phyloP scores from a whole-genome alignment of 306 rosid species.

The Prunus persica region DNA sequence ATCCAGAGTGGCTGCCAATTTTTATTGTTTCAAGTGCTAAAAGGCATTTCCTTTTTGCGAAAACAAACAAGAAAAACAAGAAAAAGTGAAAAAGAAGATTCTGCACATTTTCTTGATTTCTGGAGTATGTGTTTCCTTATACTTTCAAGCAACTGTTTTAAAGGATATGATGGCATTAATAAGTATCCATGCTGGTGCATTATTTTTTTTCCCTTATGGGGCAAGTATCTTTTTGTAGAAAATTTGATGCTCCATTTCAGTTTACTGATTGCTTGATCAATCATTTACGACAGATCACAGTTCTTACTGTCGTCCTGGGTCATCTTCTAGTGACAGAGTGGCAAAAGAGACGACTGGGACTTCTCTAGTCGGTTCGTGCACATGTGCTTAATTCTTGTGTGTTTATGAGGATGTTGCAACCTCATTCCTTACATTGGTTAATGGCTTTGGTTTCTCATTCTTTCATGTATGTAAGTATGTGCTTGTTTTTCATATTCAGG shows the following conservation, averaged over 20 bases:
- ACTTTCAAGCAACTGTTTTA: neutral
- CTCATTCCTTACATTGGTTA: constrained; percentile 11
- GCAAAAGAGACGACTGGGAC: constrained; percentile 46
- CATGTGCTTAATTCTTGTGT: constrained; percentile 10
- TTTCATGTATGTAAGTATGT: neutral
- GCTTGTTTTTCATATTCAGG: constrained; percentile 43
- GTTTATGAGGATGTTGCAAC: constrained; percentile 14
- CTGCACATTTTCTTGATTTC: neutral
- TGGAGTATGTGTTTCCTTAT: neutral
- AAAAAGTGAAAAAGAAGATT: neutral
- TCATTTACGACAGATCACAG: constrained; percentile 43
- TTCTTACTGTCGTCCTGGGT: constrained; percentile 56
- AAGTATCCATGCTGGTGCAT: neutral
- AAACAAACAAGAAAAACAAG: neutral
- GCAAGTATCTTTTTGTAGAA: constrained; percentile 4
- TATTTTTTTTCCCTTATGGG: neutral
- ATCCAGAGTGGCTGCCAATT: neutral
- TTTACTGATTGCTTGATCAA: constrained; percentile 29
- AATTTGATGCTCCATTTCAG: constrained; percentile 9
- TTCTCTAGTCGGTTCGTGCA: constrained; percentile 49
- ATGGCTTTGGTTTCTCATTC: constrained; percentile 15
- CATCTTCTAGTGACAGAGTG: constrained; percentile 49
- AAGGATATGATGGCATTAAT: neutral
- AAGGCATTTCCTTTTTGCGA: neutral
- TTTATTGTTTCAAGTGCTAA: neutral